Evolutionary conservation across 768 basidiomycete species (phyloP).

Genomic region (Pulveroboletus sp.): DNA sequence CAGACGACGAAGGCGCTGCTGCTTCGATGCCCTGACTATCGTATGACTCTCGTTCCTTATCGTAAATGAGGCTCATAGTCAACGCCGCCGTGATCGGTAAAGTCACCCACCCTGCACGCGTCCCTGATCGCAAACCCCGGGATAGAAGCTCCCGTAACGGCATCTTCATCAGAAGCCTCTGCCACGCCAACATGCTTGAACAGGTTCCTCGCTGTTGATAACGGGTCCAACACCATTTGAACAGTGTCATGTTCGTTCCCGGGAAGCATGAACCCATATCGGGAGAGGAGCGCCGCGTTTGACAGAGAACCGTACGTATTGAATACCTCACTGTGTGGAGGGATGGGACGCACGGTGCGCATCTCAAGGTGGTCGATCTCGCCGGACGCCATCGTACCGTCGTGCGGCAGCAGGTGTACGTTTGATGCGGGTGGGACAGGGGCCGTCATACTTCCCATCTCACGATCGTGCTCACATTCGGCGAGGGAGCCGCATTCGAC

Average conservation of each 20-base stretch:
- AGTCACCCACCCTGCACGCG: constrained; percentile 22
- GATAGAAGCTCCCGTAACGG: constrained; percentile 11
- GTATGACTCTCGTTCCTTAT: constrained; percentile 17
- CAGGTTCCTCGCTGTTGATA: constrained; percentile 10
- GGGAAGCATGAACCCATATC: constrained; percentile 74
- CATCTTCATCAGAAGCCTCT: constrained; percentile 12
- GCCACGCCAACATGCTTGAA: constrained; percentile 12
- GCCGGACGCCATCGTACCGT: constrained; percentile 6
- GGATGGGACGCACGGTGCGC: constrained; percentile 54
- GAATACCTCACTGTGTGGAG: constrained; percentile 55
- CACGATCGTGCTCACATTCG: constrained; percentile 64
- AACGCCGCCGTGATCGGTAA: constrained; percentile 25
- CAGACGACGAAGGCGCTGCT: constrained; percentile 1
- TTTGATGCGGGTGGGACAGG: neutral
- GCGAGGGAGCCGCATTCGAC: constrained; percentile 61
- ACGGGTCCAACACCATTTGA: constrained; percentile 27
- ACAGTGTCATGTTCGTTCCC: constrained; percentile 66
- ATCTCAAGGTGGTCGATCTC: constrained; percentile 56
- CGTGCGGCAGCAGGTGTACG: constrained; percentile 12
- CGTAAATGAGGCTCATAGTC: constrained; percentile 15
- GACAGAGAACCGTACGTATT: constrained; percentile 72
- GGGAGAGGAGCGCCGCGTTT: constrained; percentile 62
- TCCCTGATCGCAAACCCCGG: constrained; percentile 21
- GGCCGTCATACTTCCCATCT: constrained; percentile 10
- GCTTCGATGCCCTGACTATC: constrained; percentile 21